These are phyloP conservation scores for Apiotrichum veenhuisii DNA, from an alignment of 1,284 basidiomycete species.

Conservation along the genomic window DNA sequence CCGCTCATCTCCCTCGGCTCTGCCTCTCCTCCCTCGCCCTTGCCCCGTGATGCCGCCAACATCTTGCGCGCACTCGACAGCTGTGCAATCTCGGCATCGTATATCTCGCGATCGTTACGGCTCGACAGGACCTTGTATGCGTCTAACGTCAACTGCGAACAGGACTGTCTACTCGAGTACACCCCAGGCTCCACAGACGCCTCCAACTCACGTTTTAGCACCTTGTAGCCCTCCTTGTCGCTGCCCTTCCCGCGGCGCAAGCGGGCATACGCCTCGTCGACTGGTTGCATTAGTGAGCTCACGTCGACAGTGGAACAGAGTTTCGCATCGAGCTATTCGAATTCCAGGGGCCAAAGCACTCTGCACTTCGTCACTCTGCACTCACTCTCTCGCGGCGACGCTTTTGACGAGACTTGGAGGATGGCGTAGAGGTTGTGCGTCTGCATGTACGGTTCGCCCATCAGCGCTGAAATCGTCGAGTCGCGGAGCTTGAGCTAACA, in stretches of 20 bases:
- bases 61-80: neutral
- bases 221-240: neutral
- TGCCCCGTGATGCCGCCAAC: neutral
- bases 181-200: too few relatives aligned
- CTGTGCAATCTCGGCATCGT: neutral
- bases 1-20: neutral
- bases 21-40: neutral
- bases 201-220: neutral
- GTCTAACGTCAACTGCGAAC: neutral
- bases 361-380: too few relatives aligned
- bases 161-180: neutral
- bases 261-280: neutral
- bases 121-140: neutral
- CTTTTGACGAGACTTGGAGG: too few relatives aligned
- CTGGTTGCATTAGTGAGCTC: neutral
- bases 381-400: too few relatives aligned
- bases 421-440: too few relatives aligned
- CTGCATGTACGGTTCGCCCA: too few relatives aligned
- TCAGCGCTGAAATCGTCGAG: too few relatives aligned
- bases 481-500: too few relatives aligned
- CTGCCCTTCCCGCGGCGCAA: neutral
- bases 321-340: too few relatives aligned
- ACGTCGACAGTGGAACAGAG: too few relatives aligned
- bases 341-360: too few relatives aligned
- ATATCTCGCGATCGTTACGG: neutral